phyloP scores from a whole-genome alignment of 1,284 basidiomycete species.

The Microbotryum silenes-acaulis region DNA sequence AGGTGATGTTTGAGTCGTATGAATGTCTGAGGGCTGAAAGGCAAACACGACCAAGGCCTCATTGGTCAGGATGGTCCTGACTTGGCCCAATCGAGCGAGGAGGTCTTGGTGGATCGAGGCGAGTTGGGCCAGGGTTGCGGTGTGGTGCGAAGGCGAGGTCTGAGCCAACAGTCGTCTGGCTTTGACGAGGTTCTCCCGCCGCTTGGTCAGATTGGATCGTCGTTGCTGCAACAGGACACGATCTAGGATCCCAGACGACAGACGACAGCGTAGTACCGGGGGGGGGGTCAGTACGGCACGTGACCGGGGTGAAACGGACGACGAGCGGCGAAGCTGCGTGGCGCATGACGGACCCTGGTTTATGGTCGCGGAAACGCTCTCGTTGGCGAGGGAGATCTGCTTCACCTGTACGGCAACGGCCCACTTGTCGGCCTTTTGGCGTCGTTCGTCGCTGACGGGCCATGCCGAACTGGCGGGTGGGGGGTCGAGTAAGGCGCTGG shows the following conservation, averaged over 20 bases:
- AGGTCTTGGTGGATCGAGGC: neutral
- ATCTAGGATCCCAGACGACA: neutral
- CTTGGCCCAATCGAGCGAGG: neutral
- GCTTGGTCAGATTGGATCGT: neutral
- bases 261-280: too few species aligned
- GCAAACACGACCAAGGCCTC: conserved; percentile 21
- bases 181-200: neutral
- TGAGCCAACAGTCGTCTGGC: conserved; percentile 10
- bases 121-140: neutral
- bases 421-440: conserved; percentile 25
- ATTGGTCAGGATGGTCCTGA: conserved; percentile 8
- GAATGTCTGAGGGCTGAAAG: conserved; percentile 5
- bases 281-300: neutral
- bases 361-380: neutral
- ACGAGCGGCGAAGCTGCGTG: neutral
- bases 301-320: neutral
- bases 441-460: conserved; percentile 15
- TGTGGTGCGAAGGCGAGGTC: neutral
- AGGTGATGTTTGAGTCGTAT: conserved; percentile 6
- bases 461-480: neutral
- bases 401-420: conserved; percentile 9
- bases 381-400: conserved; percentile 8
- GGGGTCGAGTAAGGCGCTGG: conserved; percentile 13
- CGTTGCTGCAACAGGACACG: neutral
- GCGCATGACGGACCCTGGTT: conserved; percentile 1